Evolutionary conservation across 2,329 filamentous ascomycete genomes (phyloP), one percentile per base, ranked within the genome.

Genomic region (Curvularia eragrostidis): DNA sequence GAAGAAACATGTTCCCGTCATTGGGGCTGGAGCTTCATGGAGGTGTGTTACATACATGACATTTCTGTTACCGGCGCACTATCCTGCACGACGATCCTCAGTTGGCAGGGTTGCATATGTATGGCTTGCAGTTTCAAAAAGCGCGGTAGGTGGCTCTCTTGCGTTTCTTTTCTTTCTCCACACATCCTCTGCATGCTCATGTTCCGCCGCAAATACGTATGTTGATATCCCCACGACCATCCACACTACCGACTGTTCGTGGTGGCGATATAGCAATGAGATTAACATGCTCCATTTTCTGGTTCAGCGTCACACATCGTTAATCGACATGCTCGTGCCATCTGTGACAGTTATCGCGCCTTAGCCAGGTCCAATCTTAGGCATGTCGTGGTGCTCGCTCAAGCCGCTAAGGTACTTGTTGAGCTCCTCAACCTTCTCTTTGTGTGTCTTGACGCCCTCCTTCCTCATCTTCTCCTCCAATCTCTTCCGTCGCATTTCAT

Each of bases 371-470:
- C 83, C 83, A 57, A 85, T 85, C 65, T 82, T 80, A 7, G 83
- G 83, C 79, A 99, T 99, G 75, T 99, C 95, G 78, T 99, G 94
- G 80, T 99, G 95, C 79, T 99, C 95, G 79, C 91, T 97, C 71
- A 99, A 79, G 65, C 89, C 90, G 64, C 91, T 95, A 34, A 99
- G 81, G 76, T 98, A 97, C 63, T 91, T 91, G 76, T 99, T 99
- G 68, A 98, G 81, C 75, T 97, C 93, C 77, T 98, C 93, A 42
- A 99, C 94, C 10, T 92, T 88, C 81, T 99, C 91, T 76, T 98
- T 98, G 78, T 99, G 95, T 28, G 93, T 96, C 83, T 97, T 98
- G 66, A 94, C 86, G 15, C 96, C 89, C 75, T 97, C 93, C 13
- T 89, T 87, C 72, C 90, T 88, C 43, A 96, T 81, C 61, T 92